phyloP scores from a whole-genome alignment of 257 asterid genomes.

The Orobanche coerulescens region DNA sequence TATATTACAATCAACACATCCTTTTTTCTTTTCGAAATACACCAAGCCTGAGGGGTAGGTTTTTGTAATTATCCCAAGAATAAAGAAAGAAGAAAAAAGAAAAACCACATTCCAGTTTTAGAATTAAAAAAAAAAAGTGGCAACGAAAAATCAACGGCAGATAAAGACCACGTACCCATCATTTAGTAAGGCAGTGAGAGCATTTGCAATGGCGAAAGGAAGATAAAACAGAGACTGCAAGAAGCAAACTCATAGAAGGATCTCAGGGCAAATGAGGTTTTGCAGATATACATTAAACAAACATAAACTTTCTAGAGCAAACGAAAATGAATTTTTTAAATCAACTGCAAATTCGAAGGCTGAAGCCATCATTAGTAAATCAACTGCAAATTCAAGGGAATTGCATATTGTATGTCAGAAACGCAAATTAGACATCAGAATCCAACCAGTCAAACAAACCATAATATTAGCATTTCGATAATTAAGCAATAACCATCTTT shows the following conservation, averaged over 20 bases:
- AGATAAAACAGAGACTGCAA: constrained; percentile 78
- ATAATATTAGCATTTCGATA: neutral
- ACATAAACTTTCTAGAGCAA: neutral
- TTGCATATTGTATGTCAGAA: too few species aligned
- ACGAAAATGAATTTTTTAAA: neutral
- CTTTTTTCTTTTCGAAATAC: too few species aligned
- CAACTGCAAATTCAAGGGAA: neutral
- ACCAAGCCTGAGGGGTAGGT: too few species aligned
- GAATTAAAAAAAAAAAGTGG: neutral
- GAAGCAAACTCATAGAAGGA: constrained; percentile 11
- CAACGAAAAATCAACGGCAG: neutral
- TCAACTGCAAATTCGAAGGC: neutral
- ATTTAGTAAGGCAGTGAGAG: constrained; percentile 79
- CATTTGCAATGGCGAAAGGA: constrained; percentile 88
- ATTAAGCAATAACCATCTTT: neutral
- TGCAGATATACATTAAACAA: neutral
- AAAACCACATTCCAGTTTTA: neutral
- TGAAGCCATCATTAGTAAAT: neutral
- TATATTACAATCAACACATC: too few species aligned
- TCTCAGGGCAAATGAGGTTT: neutral
- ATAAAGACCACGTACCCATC: constrained; percentile 56
- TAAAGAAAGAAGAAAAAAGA: too few species aligned
- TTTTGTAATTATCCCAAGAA: too few species aligned
- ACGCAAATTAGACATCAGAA: neutral
- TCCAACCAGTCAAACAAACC: neutral